phyloP scores from a whole-genome alignment of 306 rosid species.

The Quercus berberidifolia region DNA sequence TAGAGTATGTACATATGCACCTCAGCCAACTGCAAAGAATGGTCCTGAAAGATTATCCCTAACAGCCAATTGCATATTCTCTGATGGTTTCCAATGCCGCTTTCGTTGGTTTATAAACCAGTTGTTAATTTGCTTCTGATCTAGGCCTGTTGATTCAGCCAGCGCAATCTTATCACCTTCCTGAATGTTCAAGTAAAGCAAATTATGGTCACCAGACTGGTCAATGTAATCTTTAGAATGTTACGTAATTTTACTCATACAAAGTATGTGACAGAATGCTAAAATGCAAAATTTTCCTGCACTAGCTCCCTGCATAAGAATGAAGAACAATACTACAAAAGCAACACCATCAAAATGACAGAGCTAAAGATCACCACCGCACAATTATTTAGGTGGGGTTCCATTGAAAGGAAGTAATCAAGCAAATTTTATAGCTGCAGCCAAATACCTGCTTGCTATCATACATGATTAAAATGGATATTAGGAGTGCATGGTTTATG shows the following conservation, averaged over 20 bases:
- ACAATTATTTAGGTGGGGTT: too few relatives aligned
- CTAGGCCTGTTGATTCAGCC: slow-evolving; percentile 79
- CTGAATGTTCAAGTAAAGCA: slow-evolving; percentile 30
- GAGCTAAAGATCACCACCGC: too few relatives aligned
- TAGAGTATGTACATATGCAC: slow-evolving; percentile 21
- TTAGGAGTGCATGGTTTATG: not conserved
- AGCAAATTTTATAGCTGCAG: not conserved
- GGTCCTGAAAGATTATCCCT: slow-evolving; percentile 62
- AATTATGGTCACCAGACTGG: not conserved
- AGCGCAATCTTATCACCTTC: slow-evolving; percentile 81
- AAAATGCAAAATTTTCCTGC: too few relatives aligned
- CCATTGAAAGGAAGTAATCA: not conserved
- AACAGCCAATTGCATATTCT: slow-evolving; percentile 68
- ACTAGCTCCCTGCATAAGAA: too few relatives aligned
- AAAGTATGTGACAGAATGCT: too few relatives aligned
- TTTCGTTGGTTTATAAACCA: slow-evolving; percentile 97
- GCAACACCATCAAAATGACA: too few relatives aligned
- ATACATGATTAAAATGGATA: not conserved
- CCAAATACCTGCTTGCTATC: too few relatives aligned
- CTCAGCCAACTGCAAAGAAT: slow-evolving; percentile 43
- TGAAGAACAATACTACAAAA: too few relatives aligned
- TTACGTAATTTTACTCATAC: not conserved
- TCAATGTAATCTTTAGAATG: not conserved
- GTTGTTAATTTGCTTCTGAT: slow-evolving; percentile 93
- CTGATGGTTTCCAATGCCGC: slow-evolving; percentile 96